Conservation (phyloP, 2,329 filamentous ascomycete species). For the Fusarium sterilihyphosum region DNA sequence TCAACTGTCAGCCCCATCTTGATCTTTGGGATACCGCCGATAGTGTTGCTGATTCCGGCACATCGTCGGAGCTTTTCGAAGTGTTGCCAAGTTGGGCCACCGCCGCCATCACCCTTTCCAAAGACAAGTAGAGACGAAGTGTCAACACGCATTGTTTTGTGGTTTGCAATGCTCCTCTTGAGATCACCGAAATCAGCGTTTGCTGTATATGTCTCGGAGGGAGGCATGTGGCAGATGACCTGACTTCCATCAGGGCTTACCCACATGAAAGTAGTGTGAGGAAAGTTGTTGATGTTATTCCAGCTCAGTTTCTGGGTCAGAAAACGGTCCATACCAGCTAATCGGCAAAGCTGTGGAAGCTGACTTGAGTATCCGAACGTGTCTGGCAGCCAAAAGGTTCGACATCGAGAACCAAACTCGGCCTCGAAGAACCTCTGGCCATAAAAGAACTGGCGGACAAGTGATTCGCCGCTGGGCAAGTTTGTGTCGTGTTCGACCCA, state of each 20-base stretch:
- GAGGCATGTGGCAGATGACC: slow-evolving; percentile 97
- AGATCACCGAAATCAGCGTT: slow-evolving; percentile 96
- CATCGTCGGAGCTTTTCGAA: slow-evolving; percentile 94
- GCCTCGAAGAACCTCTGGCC: slow-evolving; percentile 95
- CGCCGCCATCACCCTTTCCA: slow-evolving; percentile 95
- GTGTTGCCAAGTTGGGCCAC: slow-evolving; percentile 92
- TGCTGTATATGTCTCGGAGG: slow-evolving; percentile 93
- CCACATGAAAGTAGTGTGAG: slow-evolving; percentile 99
- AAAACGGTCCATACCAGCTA: slow-evolving; percentile 96
- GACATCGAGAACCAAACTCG: slow-evolving; percentile 87
- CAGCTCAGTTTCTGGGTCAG: slow-evolving; percentile 98
- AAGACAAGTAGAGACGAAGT: slow-evolving; percentile 91
- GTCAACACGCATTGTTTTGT: slow-evolving; percentile 96
- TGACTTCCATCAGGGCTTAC: slow-evolving; percentile 94
- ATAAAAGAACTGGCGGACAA: slow-evolving; percentile 93
- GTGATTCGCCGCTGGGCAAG: slow-evolving; percentile 92
- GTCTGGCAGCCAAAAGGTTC: slow-evolving; percentile 97
- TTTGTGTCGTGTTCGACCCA: slow-evolving; percentile 99
- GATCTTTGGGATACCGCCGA: slow-evolving; percentile 81
- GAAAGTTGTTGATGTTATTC: slow-evolving; percentile 99
- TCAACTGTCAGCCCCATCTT: slow-evolving; percentile 92
- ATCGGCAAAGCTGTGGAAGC: slow-evolving; percentile 89
- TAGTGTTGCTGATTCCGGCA: slow-evolving; percentile 89
- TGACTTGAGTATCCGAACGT: slow-evolving; percentile 98
- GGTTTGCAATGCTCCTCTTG: slow-evolving; percentile 85